Percentiles rank a stretch among this genome's conserved stretches.
Conservation (phyloP, 1,284 basidiomycete species). For the Ustilago loliicola region DNA sequence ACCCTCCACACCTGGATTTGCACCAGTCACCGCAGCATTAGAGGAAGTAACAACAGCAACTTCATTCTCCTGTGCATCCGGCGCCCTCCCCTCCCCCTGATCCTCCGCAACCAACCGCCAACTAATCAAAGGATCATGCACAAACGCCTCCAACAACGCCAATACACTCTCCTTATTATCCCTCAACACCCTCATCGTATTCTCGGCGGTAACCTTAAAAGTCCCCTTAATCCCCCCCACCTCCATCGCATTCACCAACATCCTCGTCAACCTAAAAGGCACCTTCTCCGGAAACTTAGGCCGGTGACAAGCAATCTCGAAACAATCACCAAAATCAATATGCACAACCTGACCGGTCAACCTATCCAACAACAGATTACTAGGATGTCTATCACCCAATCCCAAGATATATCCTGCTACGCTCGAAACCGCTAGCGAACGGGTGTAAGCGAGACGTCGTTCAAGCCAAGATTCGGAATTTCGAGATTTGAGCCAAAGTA, state of each 20-base stretch:
- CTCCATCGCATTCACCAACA: constrained; percentile 99
- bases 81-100: constrained; percentile 52
- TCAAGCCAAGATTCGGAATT: constrained; percentile 99
- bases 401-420: constrained; percentile 85
- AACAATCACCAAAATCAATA: constrained; percentile 84
- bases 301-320: constrained; percentile 73
- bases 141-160: constrained; percentile 91
- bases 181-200: constrained; percentile 94
- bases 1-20: constrained; percentile 14
- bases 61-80: constrained; percentile 66
- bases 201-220: constrained; percentile 95
- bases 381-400: constrained; percentile 97
- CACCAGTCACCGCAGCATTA: constrained; percentile 12
- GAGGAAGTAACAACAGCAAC: constrained; percentile 22
- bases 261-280: constrained; percentile 96
- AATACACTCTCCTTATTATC: constrained; percentile 98
- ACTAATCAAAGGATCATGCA: constrained; percentile 76
- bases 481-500: constrained; percentile 93
- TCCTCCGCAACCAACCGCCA: constrained; percentile 72
- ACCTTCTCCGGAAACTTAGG: constrained; percentile 99
- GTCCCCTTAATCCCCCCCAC: constrained; percentile 94
- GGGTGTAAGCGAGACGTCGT: constrained; percentile 93
- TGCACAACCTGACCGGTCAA: constrained; percentile 95
- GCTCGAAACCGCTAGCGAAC: constrained; percentile 80
- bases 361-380: constrained; percentile 92